Percentiles rank a stretch among this genome's conserved stretches.
These are phyloP conservation scores for Pelargonium cotyledonis DNA, from an alignment of 441 rosid species.

Conservation along the genomic window DNA sequence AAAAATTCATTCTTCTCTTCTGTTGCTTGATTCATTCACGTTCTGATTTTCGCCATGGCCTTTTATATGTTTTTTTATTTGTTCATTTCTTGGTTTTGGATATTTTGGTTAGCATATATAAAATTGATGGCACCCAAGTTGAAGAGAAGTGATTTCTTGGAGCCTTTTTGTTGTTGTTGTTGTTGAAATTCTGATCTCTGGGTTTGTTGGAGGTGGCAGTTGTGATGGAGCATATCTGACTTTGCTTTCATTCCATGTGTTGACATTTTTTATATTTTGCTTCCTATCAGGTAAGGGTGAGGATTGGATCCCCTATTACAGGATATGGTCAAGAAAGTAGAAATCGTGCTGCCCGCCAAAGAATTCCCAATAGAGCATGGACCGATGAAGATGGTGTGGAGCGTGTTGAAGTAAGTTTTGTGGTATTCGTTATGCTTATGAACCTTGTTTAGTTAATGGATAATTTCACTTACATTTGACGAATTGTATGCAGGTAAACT, in stretches of 20 bases:
- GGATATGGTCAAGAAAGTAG: conserved; percentile 97
- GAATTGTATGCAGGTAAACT: conserved; percentile 48
- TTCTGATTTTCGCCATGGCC: no score
- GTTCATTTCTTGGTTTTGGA: no score
- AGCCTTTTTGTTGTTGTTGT: neutral
- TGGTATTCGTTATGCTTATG: neutral
- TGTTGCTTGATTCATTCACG: no score
- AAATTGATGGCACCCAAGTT: no score
- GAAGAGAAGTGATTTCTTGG: no score
- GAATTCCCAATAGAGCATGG: conserved; percentile 67
- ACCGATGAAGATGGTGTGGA: conserved; percentile 91
- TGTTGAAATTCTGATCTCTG: neutral
- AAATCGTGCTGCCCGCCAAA: conserved; percentile 95
- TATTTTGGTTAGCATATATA: no score
- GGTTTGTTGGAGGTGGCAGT: neutral
- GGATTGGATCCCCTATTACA: conserved; percentile 93
- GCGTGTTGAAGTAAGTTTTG: conserved; percentile 66
- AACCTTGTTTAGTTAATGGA: neutral
- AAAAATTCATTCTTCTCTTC: no score
- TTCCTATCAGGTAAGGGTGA: conserved; percentile 65
- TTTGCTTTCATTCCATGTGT: neutral
- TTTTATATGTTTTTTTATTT: no score
- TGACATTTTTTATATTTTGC: conserved; percentile 17
- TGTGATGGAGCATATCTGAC: neutral
- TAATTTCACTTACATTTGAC: neutral